Percentiles rank a stretch among this genome's conserved stretches.
phyloP scores from a whole-genome alignment of 1,284 basidiomycete species.

The Anthracocystis walkeri region DNA sequence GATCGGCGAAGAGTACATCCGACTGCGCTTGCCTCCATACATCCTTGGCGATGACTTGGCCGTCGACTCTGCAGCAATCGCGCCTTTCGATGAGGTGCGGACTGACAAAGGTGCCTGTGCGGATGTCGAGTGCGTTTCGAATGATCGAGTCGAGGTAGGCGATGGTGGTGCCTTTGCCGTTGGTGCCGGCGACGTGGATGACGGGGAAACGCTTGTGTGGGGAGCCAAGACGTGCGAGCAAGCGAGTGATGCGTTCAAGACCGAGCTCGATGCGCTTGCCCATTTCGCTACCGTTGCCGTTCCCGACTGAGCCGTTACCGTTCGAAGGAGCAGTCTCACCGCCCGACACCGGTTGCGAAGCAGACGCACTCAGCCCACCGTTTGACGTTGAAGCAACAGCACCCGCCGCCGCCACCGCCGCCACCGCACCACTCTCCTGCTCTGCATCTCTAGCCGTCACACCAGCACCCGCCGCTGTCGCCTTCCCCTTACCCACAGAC shows the following conservation, averaged over 20 bases:
- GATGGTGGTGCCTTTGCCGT: constrained; percentile 95
- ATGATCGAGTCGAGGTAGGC: constrained; percentile 85
- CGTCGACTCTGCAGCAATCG: constrained; percentile 83
- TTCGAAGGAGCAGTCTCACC: constrained; percentile 8
- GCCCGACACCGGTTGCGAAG: not conserved
- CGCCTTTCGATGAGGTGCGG: constrained; percentile 85
- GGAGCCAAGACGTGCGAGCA: constrained; percentile 74
- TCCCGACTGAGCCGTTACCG: constrained; percentile 4
- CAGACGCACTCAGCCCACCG: not conserved
- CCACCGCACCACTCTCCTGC: not conserved
- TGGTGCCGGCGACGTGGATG: constrained; percentile 93
- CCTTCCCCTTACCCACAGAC: not conserved
- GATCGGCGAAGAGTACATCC: constrained; percentile 74
- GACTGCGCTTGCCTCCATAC: constrained; percentile 74
- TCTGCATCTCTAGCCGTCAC: not conserved
- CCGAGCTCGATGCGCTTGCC: constrained; percentile 77
- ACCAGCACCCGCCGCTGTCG: not conserved
- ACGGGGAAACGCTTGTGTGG: constrained; percentile 82
- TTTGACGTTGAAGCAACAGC: not conserved
- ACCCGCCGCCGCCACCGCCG: not conserved
- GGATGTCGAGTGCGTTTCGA: constrained; percentile 72
- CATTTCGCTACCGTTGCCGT: constrained; percentile 7
- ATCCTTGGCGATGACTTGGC: constrained; percentile 73
- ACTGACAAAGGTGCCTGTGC: constrained; percentile 88
- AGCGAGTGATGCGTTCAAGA: constrained; percentile 77